Evolutionary conservation across 2,329 filamentous ascomycete species (phyloP), one percentile per base, ranked within the genome.

Genomic region (Pseudocercospora eumusae): DNA sequence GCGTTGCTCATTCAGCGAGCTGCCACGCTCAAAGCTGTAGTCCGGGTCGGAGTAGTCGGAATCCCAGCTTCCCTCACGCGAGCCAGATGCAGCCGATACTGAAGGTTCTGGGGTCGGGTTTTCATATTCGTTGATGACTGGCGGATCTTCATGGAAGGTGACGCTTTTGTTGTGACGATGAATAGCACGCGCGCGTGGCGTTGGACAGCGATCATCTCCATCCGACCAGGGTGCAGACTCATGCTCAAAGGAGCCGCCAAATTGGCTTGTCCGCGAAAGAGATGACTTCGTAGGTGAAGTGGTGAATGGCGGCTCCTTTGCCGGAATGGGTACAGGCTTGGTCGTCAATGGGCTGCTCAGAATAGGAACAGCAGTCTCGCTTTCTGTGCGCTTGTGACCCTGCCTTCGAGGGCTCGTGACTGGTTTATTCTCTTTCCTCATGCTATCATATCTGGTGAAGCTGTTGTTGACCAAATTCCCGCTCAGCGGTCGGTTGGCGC

Each of bases 61-160:
- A 65, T 97, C 93, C 75, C 91, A 97, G 79, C 93, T 98, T 45
- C 92, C 92, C 72, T 97, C 92, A 8, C 93, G 89, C 11, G 93
- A 98, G 69, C 89, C 92, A 54, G 91, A 93, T 25, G 91, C 91
- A 23, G 96, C 83, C 0, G 93, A 96, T 4, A 75, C 69, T 1
- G 93, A 97, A n/a, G 96, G 86, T 73, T 97, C 95, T 10, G 95
- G 95, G 1, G 95, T 99, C 33, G 92, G 90, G 90, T 97, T 93
- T 78, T 98, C 95, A 75, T 98, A 99, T 78, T 99, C 95, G 74
- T 98, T 96, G 71, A 99, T 85, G 74, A 96, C 91, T 23, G 95
- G 95, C 21, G 93, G 93, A 1, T 91, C 92, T 40, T 89, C 90
- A 77, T 98, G 92, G 74, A 99, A 99, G 0, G 93, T 99, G 62